phyloP scores from a whole-genome alignment of 176 grass and related monocot species.

The Alopecurus myosuroides region DNA sequence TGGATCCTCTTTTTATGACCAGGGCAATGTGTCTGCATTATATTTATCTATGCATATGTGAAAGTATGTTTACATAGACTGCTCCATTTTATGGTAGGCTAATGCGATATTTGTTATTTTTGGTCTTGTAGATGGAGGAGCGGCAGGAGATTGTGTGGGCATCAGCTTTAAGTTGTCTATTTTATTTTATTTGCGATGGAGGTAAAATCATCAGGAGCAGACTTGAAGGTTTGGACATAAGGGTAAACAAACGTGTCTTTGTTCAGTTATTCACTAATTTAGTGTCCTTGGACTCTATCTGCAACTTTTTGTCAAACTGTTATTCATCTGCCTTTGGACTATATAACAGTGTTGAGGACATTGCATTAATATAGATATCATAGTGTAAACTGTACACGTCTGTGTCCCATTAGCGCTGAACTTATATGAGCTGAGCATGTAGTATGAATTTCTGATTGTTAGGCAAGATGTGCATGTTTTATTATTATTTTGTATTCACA shows the following conservation, averaged over 20 bases:
- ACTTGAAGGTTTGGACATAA: conserved; percentile 92
- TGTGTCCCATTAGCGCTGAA: background rate
- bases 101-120: background rate
- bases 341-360: background rate
- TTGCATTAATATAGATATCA: background rate
- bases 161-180: conserved; percentile 91
- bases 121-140: conserved; percentile 76
- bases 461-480: background rate
- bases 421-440: conserved; percentile 4
- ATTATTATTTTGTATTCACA: background rate
- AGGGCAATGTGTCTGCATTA: background rate
- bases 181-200: conserved; percentile 96
- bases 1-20: background rate
- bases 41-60: background rate
- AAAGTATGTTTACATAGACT: background rate
- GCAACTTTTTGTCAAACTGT: background rate
- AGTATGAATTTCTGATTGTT: background rate
- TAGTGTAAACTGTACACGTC: background rate
- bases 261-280: conserved; percentile 7
- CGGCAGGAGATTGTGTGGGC: conserved; percentile 97
- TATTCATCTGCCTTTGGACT: background rate
- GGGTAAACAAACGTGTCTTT: conserved; percentile 51
- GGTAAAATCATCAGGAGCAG: conserved; percentile 85
- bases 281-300: conserved; percentile 12
- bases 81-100: conserved; percentile 10